Percentiles rank a stretch among this genome's conserved stretches.
Evolutionary conservation across 169 alveolate genomes (phyloP).

Genomic region (Plasmodium knowlesi): DNA sequence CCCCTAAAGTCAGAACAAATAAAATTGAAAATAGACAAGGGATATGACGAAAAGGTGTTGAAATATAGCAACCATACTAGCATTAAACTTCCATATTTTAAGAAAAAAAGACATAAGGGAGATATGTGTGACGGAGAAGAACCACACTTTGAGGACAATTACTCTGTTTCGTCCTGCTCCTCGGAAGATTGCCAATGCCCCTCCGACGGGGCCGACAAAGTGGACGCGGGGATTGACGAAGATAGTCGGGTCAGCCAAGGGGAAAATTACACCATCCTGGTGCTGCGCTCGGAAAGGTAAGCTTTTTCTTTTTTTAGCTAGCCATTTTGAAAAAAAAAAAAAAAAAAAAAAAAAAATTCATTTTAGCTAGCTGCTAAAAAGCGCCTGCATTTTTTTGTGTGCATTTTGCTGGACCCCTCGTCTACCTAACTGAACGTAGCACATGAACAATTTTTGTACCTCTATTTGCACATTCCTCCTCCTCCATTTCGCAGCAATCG

Average conservation of each 20-base stretch:
- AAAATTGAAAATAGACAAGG: constrained; percentile 28
- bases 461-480: neutral
- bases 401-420: neutral
- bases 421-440: neutral
- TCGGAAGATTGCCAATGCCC: neutral
- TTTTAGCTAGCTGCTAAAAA: neutral
- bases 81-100: constrained; percentile 5
- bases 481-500: neutral
- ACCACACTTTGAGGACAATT: neutral
- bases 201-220: constrained; percentile 14
- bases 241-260: neutral
- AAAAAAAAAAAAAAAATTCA: too few relatives aligned
- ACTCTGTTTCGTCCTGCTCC: constrained; percentile 12
- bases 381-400: neutral
- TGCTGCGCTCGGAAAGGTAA: constrained; percentile 28
- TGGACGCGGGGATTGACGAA: neutral
- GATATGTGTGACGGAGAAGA: neutral
- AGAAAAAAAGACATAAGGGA: neutral
- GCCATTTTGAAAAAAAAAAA: too few relatives aligned
- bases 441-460: neutral
- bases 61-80: constrained; percentile 1
- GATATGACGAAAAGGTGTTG: constrained; percentile 17
- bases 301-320: neutral
- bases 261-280: constrained; percentile 25
- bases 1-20: constrained; percentile 57